Conservation (phyloP, 305 asterid species). For the Fraxinus floribunda region DNA sequence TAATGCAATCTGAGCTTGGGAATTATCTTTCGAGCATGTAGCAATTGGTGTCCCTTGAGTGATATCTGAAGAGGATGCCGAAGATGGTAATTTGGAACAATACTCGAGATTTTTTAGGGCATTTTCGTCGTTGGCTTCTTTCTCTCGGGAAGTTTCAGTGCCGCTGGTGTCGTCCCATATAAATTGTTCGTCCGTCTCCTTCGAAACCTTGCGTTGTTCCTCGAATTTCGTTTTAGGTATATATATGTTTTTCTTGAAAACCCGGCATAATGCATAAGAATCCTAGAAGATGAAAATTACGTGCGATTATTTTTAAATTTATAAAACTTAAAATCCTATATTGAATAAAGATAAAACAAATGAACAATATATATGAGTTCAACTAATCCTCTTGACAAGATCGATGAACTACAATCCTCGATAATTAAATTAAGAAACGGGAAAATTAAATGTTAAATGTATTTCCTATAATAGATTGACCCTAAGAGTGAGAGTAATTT, state of each 20-base stretch:
- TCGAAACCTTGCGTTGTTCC: neutral
- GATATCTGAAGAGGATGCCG: conserved; percentile 52
- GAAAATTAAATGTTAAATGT: neutral
- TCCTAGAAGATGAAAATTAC: conserved; percentile 32
- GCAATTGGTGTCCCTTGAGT: conserved; percentile 40
- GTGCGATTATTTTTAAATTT: neutral
- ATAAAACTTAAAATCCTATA: too few species aligned
- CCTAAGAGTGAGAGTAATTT: neutral
- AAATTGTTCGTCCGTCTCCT: conserved; percentile 24
- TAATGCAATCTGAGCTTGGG: conserved; percentile 34
- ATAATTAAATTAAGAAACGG: neutral
- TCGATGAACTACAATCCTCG: too few species aligned
- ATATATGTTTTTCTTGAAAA: conserved; percentile 54
- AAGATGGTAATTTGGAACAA: conserved; percentile 37
- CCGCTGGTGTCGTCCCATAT: conserved; percentile 36
- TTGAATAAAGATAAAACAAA: too few species aligned
- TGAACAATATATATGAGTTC: too few species aligned
- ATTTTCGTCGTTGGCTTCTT: conserved; percentile 24
- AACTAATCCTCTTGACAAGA: too few species aligned
- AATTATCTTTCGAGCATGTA: conserved; percentile 20
- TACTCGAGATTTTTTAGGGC: conserved; percentile 12
- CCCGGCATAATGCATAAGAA: conserved; percentile 64
- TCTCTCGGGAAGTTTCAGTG: conserved; percentile 36
- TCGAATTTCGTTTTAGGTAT: conserved; percentile 19
- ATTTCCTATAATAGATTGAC: too few species aligned